phyloP scores from a whole-genome alignment of 495 filamentous ascomycete species.

The Aspergillus campestris region DNA sequence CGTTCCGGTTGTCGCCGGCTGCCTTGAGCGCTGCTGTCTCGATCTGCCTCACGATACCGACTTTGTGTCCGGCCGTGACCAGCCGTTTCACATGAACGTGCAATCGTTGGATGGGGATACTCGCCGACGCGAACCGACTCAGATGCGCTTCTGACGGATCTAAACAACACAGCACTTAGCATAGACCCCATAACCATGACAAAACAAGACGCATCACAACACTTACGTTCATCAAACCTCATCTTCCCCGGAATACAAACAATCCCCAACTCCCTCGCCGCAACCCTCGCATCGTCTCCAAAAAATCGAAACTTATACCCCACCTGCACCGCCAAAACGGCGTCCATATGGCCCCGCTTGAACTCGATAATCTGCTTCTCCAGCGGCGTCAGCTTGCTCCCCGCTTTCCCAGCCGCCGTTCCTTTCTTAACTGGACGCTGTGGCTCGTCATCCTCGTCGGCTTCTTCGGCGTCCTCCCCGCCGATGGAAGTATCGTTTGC shows the following conservation, averaged over 20 bases:
- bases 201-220: background rate
- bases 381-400: slow-evolving; percentile 81
- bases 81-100: slow-evolving; percentile 94
- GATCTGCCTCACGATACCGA: slow-evolving; percentile 91
- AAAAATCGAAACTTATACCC: slow-evolving; percentile 98
- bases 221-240: slow-evolving; percentile 80
- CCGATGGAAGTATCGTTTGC: slow-evolving; percentile 46
- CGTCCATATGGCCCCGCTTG: slow-evolving; percentile 85
- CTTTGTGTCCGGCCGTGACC: slow-evolving; percentile 87
- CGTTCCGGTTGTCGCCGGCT: slow-evolving; percentile 88
- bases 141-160: slow-evolving; percentile 88
- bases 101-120: slow-evolving; percentile 85
- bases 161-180: slow-evolving; percentile 6
- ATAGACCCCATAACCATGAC: background rate
- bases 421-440: slow-evolving; percentile 47
- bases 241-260: slow-evolving; percentile 96
- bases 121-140: slow-evolving; percentile 89
- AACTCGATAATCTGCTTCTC: slow-evolving; percentile 90
- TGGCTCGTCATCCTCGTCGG: slow-evolving; percentile 50
- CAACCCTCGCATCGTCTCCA: slow-evolving; percentile 89
- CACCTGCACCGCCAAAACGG: slow-evolving; percentile 82
- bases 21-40: slow-evolving; percentile 98
- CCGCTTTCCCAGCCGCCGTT: slow-evolving; percentile 52
- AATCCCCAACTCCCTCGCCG: slow-evolving; percentile 86
- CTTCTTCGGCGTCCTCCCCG: slow-evolving; percentile 41